A percentile compares a stretch with the other conserved stretches of the same genome.
These are phyloP conservation scores for Triticum turgidum DNA, from an alignment of 176 grass and related monocot genomes.

Conservation along the genomic window DNA sequence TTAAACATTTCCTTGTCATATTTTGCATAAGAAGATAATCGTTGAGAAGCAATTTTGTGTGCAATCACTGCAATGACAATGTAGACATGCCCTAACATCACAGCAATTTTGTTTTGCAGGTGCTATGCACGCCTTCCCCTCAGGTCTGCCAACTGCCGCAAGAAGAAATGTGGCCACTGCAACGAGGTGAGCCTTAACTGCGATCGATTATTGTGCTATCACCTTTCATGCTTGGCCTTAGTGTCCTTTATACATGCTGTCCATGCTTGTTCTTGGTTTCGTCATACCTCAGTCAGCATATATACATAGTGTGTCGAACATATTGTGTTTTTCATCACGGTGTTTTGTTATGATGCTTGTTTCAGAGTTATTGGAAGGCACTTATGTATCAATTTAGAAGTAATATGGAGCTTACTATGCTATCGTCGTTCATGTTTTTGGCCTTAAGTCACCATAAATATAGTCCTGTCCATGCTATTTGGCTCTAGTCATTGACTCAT, in stretches of 20 bases:
- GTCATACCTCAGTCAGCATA: no score
- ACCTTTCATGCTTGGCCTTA: not conserved
- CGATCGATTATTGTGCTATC: not conserved
- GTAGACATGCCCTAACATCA: not conserved
- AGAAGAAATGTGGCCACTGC: slow-evolving; percentile 18
- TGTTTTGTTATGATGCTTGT: not conserved
- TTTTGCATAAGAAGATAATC: not conserved
- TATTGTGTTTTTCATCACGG: not conserved
- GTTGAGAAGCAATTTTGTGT: not conserved
- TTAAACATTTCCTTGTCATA: not conserved
- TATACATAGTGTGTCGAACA: no score
- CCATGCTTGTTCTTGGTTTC: not conserved
- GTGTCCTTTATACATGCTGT: not conserved
- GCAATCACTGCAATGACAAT: not conserved
- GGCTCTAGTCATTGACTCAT: no score
- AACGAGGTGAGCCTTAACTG: slow-evolving; percentile 9
- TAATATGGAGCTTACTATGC: not conserved
- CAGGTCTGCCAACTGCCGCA: not conserved
- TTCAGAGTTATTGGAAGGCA: not conserved
- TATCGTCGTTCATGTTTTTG: not conserved
- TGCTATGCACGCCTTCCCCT: slow-evolving; percentile 6
- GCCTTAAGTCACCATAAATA: no score
- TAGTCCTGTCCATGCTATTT: no score
- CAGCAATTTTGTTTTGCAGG: not conserved
- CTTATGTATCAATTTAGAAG: not conserved